phyloP scores from a whole-genome alignment of 2,329 filamentous ascomycete species.

The Salinomyces thailandicus region DNA sequence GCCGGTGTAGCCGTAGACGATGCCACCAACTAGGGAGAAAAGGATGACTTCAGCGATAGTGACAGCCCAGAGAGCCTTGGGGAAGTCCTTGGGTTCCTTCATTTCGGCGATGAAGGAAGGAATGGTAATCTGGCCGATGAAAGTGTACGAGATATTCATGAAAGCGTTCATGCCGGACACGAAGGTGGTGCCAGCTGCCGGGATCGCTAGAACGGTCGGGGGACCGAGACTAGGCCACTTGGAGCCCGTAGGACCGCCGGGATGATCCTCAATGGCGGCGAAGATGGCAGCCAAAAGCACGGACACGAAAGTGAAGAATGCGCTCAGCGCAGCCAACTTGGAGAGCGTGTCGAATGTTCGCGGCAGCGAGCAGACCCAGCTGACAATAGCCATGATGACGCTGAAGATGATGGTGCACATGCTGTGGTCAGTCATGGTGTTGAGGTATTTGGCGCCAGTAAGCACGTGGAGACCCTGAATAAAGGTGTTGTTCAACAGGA shows the following conservation, averaged over 20 bases:
- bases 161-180: slow-evolving; percentile 77
- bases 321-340: slow-evolving; percentile 67
- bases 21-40: slow-evolving; percentile 69
- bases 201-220: slow-evolving; percentile 58
- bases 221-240: slow-evolving; percentile 39
- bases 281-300: slow-evolving; percentile 78
- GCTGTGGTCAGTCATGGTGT: slow-evolving; percentile 67
- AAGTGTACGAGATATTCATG: slow-evolving; percentile 91
- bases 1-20: slow-evolving; percentile 80
- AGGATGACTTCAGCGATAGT: slow-evolving; percentile 80
- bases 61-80: slow-evolving; percentile 83
- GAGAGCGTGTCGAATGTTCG: slow-evolving; percentile 75
- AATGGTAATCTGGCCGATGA: slow-evolving; percentile 89
- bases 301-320: slow-evolving; percentile 81
- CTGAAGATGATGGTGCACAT: slow-evolving; percentile 74
- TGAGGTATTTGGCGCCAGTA: slow-evolving; percentile 75
- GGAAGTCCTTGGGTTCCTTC: slow-evolving; percentile 70
- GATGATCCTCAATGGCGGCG: slow-evolving; percentile 63
- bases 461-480: slow-evolving; percentile 75
- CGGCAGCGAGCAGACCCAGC: slow-evolving; percentile 69
- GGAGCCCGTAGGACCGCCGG: slow-evolving; percentile 47
- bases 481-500: slow-evolving; percentile 87
- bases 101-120: slow-evolving; percentile 95
- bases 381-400: slow-evolving; percentile 62
- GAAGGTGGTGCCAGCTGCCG: slow-evolving; percentile 62